Evolutionary conservation across 495 filamentous ascomycete species (phyloP).

Genomic region (Xylaria nigripes): DNA sequence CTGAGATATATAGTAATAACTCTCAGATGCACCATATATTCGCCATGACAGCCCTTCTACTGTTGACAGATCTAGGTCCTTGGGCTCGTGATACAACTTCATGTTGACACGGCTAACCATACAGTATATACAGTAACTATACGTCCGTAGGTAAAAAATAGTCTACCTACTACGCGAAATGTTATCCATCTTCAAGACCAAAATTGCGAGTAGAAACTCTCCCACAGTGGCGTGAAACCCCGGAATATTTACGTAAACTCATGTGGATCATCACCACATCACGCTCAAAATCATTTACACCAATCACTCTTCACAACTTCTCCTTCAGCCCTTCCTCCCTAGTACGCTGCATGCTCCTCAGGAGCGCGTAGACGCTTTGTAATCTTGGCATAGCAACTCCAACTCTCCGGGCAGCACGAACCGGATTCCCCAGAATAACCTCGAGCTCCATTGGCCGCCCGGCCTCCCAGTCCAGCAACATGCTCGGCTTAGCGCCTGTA

Average conservation of each 20-base stretch:
- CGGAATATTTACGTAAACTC: background rate
- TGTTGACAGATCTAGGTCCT: no score
- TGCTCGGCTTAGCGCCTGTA: constrained; percentile 49
- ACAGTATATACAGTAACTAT: no score
- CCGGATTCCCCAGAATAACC: constrained; percentile 53
- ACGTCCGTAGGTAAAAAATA: no score
- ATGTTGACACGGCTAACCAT: no score
- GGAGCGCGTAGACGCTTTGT: constrained; percentile 45
- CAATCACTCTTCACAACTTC: constrained; percentile 24
- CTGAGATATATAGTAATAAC: no score
- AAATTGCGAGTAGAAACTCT: background rate
- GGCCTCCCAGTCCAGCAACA: constrained; percentile 52
- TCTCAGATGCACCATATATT: no score
- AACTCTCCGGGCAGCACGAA: constrained; percentile 41
- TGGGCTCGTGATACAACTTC: no score
- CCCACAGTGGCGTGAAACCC: background rate
- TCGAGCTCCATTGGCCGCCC: constrained; percentile 51
- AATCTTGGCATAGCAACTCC: constrained; percentile 47
- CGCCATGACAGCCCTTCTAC: no score
- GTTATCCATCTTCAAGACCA: background rate
- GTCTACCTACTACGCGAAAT: background rate
- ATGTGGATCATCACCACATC: background rate
- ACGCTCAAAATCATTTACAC: background rate
- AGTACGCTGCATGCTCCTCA: constrained; percentile 39
- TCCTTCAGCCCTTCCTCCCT: constrained; percentile 27